Base-by-base conservation (phyloP, 495 filamentous ascomycete species). In the Penicillium fimorum region DNA sequence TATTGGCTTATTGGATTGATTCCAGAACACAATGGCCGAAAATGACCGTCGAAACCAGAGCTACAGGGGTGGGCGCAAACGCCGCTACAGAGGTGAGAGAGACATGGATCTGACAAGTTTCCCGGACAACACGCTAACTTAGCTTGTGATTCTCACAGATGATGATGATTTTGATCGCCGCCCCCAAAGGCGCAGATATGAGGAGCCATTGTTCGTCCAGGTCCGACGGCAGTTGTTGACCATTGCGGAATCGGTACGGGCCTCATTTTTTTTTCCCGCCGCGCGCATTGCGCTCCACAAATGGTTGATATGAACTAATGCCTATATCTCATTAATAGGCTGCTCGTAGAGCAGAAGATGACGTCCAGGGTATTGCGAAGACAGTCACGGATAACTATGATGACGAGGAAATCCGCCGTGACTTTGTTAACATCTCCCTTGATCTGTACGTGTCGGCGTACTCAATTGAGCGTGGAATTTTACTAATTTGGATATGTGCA, bases 151-250 rank as follows among this genome's bases (percentile, higher is more conserved):
- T 44, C 51, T 45, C 52, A 49, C 45, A 86, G 90, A 94, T 52
- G 90, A 95, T 59, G 85, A 92, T 64, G 85, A 91, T 48, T 79
- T 82, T 62, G 85, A 89, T 60, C 85, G 88, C 62, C 82, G 83
- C 47, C 82, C 81, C n/a, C 87, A 87, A 61, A 82, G 90, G 53
- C 84, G 89, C 41, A 83, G 88, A 65, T 90, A 89, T 61, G 87
- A 93, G 63, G 89, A 92, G 57, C 88, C 94, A 15, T 72, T 87
- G 18, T 79, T 83, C 56, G 82, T 86, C 41, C 88, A 86, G 65
- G 74, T 96, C 51, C 88, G 91, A 61, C 89, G 87, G 59, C 87
- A 92, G 70, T 79, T 96, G 17, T 77, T 96, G 30, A 76, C 82
- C 29, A 87, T 97, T 63, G 92, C 92, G 45, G 92, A 96, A 79